Percentiles rank a stretch among this genome's conserved stretches.
Conservation (phyloP, 2,329 filamentous ascomycete genomes). For the Alternaria ethzedia region DNA sequence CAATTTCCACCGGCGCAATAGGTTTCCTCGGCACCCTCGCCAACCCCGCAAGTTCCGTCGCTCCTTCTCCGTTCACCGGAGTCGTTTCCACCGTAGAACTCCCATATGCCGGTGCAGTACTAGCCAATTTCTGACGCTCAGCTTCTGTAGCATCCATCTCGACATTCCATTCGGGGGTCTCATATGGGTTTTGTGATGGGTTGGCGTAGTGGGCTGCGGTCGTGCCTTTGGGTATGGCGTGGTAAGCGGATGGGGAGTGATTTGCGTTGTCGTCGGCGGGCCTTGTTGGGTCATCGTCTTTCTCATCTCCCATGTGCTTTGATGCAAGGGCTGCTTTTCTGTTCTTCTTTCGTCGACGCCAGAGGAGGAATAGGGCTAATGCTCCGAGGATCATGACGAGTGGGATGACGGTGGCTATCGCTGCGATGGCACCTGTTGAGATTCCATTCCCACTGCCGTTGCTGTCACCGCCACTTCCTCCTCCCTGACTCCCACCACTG, state of each 20-base stretch:
- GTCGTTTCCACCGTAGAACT: too few species aligned
- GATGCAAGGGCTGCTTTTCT: slow-evolving; percentile 2
- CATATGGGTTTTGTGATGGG: background rate
- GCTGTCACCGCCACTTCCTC: slow-evolving; percentile 38
- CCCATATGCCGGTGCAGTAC: background rate
- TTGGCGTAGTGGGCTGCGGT: background rate
- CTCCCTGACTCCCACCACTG: background rate
- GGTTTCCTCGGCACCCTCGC: slow-evolving; percentile 23
- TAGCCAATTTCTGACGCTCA: slow-evolving; percentile 13
- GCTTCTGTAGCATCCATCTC: slow-evolving; percentile 29
- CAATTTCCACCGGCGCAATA: slow-evolving; percentile 27
- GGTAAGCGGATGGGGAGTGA: background rate
- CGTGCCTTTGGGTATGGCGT: background rate
- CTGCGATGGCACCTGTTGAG: slow-evolving; percentile 72
- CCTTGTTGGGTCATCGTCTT: background rate
- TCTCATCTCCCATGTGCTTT: slow-evolving; percentile 6
- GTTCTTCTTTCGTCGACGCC: slow-evolving; percentile 19
- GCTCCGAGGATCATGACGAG: slow-evolving; percentile 72
- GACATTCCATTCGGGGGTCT: slow-evolving; percentile 31
- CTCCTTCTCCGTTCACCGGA: background rate
- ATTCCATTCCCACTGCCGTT: slow-evolving; percentile 52
- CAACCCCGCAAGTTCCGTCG: slow-evolving; percentile 20
- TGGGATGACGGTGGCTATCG: slow-evolving; percentile 88
- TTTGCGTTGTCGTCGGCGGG: background rate
- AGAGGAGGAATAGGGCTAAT: slow-evolving; percentile 22